Base-by-base conservation (phyloP, 371 early-diverging fungal genomes). In the Blyttiomyces sp. region DNA sequence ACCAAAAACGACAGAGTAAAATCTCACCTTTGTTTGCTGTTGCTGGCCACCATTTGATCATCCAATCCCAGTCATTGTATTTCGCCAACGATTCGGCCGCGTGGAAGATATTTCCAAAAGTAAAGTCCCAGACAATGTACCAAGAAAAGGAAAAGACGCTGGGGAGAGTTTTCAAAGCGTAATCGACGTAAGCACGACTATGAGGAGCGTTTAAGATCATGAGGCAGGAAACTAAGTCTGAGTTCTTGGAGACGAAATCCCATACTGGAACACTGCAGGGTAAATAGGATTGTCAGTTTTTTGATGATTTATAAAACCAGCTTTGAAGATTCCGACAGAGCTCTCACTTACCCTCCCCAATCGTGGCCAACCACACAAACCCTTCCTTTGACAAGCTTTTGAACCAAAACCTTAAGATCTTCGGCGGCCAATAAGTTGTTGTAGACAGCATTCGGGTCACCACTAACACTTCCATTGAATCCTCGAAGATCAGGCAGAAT, bases 401-500 rank as follows among this genome's bases (percentile, higher is more conserved):
- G 11, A 16, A 51, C 16, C 31, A 51, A 13, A n/a, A 51, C 17
- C 33, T 28, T 11, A 6, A 51, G 17, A 51, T 51, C 51, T 11
- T 30, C 31, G 7, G 30, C 30, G 13, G 51, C 51, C 6, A 6
- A 13, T 7, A 26, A 9, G 7, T 7, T 7, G 51, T 51, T 51
- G 31, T 51, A 51, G 28, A n/a, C 31, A 13, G 28, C 11, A 11
- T 19, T 9, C 11, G 51, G 30, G 7, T 9, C 5, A n/a, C 23
- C 13, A 54, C 13, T 43, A 13, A 6, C 9, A 43, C 54, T 54
- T 17, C 54, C 54, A 27, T 54, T 54, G 43, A 54, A 54, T 5
- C 54, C 54, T 21, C 54, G 39, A 7, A 54, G 43, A 36, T 54
- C 54, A 9, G 54, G 54, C 54, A 54, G 42, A 54, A 54, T 36